Evolutionary conservation across 2,329 filamentous ascomycete species (phyloP), one percentile per base, ranked within the genome.

Genomic region (Fusarium sp.): DNA sequence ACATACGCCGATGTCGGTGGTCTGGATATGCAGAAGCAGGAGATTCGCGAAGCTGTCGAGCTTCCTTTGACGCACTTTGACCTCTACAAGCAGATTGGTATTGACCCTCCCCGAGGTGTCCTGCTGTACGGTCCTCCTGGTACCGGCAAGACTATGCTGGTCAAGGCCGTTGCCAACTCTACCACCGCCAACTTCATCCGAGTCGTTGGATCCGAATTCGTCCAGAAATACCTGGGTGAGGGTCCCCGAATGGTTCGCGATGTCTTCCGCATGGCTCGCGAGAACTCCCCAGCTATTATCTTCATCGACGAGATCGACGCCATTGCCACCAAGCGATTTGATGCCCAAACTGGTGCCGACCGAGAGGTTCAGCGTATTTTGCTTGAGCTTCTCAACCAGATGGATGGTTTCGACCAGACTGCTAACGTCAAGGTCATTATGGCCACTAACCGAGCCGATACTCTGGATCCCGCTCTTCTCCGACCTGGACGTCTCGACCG

Each of bases 371-470:
- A 99, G 85, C 95, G 96, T 87, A 99, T 99, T 77, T 86, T 99
- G 63, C 91, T 99, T 64, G 96, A 99, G 81, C 85, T 99, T 72
- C 91, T 99, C 70, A 99, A 99, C 84, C 96, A 99, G 83, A 99
- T 99, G 96, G 96, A 99, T 80, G 96, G 96, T 71, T 99, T 99
- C 85, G 96, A 99, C 81, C 96, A 99, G 82, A 97, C 94, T 1
- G 93, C 94, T 80, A 99, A 99, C 81, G 96, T 99, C 82, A 99
- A 99, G 86, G 96, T 99, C 79, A 99, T 99, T 84, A 99, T 99
- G 96, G 96, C 96, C 72, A 99, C 96, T 73, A 99, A 99, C 86
- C 92, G 96, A 79, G 95, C 96, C 72, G 96, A 98, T 81, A 99
- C 96, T 8, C 88, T 99, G 71, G 96, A 99, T 79, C 96, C 96